Conservation (phyloP, 192 early-diverging fungal genomes). For the Gaertneriomyces sp. region DNA sequence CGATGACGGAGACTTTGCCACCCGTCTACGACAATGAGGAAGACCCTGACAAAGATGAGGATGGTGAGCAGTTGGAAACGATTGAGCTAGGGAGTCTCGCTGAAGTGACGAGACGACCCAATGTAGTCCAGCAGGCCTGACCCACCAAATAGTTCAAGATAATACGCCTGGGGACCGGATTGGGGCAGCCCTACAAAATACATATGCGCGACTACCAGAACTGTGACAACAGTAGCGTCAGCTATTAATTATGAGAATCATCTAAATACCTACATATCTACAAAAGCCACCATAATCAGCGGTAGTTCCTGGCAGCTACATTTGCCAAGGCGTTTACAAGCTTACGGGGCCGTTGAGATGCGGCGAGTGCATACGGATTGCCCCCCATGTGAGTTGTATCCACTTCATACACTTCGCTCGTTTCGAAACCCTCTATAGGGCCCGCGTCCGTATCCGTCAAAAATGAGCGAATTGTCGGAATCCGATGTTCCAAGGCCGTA, state of each 20-base stretch:
- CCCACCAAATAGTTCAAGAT: too few species aligned
- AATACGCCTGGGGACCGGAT: too few species aligned
- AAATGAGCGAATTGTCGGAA: conserved; percentile 26
- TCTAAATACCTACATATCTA: too few species aligned
- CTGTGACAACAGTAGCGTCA: too few species aligned
- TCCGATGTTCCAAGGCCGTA: conserved; percentile 25
- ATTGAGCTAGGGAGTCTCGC: too few species aligned
- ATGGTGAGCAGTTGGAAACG: too few species aligned
- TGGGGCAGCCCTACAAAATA: too few species aligned
- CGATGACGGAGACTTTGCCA: neutral
- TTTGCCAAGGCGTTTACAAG: neutral
- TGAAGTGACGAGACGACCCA: too few species aligned
- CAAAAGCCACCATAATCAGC: neutral
- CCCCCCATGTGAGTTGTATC: neutral
- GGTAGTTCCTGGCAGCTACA: neutral
- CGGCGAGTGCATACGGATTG: conserved; percentile 3
- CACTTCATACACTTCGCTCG: neutral
- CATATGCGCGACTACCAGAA: too few species aligned
- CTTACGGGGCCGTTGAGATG: neutral
- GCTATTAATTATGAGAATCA: too few species aligned
- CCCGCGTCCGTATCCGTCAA: neutral
- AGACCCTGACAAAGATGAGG: too few species aligned
- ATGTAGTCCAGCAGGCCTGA: too few species aligned
- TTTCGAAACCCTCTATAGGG: neutral
- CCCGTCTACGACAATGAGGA: neutral